Base-by-base conservation (phyloP, 2,329 filamentous ascomycete genomes). In the Aspergillus pseudoviridinutans region DNA sequence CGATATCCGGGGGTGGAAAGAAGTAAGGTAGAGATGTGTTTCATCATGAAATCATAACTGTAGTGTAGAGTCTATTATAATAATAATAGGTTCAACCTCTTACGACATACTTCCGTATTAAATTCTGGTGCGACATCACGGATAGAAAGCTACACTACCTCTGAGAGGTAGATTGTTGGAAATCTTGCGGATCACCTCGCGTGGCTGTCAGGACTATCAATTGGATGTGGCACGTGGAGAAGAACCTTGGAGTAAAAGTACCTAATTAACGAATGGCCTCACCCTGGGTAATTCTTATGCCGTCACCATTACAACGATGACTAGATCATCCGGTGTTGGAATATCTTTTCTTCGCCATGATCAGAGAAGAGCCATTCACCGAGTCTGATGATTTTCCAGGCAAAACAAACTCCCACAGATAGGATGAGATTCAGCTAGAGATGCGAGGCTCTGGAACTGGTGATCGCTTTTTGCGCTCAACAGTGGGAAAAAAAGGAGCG, bases 211-310 rank as follows among this genome's bases (percentile, higher is more conserved):
- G 49, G 46, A 32, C 57, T 51, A 57, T 53, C 24, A 32, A 32
- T 47, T 56, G 51, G 51, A 29, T 25, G 46, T 44, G 20, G 54
- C 58, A 61, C 58, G 58, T 61, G 58, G 58, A 56, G 44, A 24
- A 22, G 41, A 51, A 53, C 32, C 44, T 50, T 27, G 29, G 52
- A 9, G 53, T 52, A 25, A 27, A 46, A 46, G 51, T 50, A 47
- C 20, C 35, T 58, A 38, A 50, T n/a, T 17, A 29, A 51, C 46
- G 24, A 28, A 56, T 55, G 49, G 12, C 50, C 27, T 55, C 28
- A 24, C 20, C 9, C 41, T 49, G 17, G 32, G 14, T 7, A 38
- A 38, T 38, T 17, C 14, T 38, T 14, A 35, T 35, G 32, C 32
- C 32, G 32, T 35, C 32, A 35, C 32, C 12, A 35, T 35, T 35